phyloP scores from a whole-genome alignment of 805 yeast genomes.

The Wickerhamomyces bisporus region DNA sequence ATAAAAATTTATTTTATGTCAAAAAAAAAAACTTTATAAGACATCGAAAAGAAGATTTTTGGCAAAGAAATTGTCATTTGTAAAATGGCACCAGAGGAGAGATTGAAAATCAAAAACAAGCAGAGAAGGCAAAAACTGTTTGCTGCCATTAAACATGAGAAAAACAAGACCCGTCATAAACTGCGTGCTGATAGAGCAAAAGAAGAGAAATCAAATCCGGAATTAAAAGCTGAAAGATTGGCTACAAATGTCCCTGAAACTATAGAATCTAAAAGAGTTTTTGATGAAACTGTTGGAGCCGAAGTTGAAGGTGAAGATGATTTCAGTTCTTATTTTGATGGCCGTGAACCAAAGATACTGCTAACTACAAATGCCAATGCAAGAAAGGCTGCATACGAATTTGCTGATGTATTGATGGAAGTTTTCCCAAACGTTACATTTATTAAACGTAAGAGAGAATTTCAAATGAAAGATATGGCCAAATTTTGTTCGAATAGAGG shows the following conservation, averaged over 20 bases:
- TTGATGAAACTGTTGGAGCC: constrained; percentile 22
- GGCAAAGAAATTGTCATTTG: too few relatives aligned
- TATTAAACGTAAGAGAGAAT: constrained; percentile 82
- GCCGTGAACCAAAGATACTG: constrained; percentile 67
- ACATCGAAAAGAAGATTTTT: neutral
- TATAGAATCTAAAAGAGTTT: constrained; percentile 25
- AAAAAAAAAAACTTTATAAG: neutral
- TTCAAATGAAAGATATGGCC: constrained; percentile 81
- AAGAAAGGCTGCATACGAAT: constrained; percentile 79
- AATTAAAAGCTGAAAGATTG: constrained; percentile 72
- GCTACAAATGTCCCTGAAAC: constrained; percentile 24
- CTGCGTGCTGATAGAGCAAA: constrained; percentile 79
- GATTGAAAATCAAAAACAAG: constrained; percentile 62
- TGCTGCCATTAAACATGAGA: constrained; percentile 67
- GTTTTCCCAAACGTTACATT: constrained; percentile 82
- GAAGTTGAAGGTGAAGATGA: constrained; percentile 26
- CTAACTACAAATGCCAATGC: constrained; percentile 88
- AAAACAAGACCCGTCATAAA: constrained; percentile 72
- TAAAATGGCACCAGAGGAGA: constrained; percentile 25
- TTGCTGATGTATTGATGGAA: constrained; percentile 81
- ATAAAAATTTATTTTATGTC: neutral
- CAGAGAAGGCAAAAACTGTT: constrained; percentile 73
- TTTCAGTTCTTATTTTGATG: constrained; percentile 24
- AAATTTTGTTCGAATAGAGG: constrained; percentile 75
- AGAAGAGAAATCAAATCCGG: constrained; percentile 81